Base-by-base conservation (phyloP, 148 eudicot genomes). In the Selenicereus undatus region DNA sequence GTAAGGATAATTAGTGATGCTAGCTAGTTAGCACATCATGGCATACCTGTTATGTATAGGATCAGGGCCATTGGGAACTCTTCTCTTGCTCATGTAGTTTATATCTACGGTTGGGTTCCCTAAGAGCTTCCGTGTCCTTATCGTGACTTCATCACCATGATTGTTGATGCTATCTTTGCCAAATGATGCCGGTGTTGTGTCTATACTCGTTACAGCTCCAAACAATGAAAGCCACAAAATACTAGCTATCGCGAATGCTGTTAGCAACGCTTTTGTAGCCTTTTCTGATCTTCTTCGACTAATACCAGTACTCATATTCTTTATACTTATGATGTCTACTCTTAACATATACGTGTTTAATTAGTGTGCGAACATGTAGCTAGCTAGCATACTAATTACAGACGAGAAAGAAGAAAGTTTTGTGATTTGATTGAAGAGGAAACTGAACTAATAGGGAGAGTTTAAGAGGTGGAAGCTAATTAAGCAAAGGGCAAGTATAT, bases 1-100 rank as follows among this genome's bases (percentile, higher is more conserved):
- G 8, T 52, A 52, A 52, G 65, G 18, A 20, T 21, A 26, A 39
- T 39, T 39, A 4, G 43, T 39, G 43, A 39, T 1, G 43, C 43
- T 39, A 39, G 0, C 43, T 39, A 39, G 43, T 8, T 48, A 48
- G 52, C 52, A 48, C 10, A 26, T 10, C 29, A 4, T 0, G 3
- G 75, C 83, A 69, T 75, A 93, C 97, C 97, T 89, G 84, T 93
- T 93, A 78, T 93, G 97, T 50, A 93, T 93, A 45, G 97, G 97
- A 70, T 93, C 97, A 79, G 97, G 90, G n/a, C 97, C 95, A 73
- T 89, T 88, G 20, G 93, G 94, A 76, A 93, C 86, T 83, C 80
- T 89, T 91, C 97, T 88, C 79, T 91, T 90, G 89, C 89, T 93
- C 88, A 80, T 82, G 84, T 83, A 89, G 42, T 86, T 84, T 75